A percentile compares a stretch with the other conserved stretches of the same genome.
Conservation (phyloP, 306 rosid species). For the Prunus campanulata region DNA sequence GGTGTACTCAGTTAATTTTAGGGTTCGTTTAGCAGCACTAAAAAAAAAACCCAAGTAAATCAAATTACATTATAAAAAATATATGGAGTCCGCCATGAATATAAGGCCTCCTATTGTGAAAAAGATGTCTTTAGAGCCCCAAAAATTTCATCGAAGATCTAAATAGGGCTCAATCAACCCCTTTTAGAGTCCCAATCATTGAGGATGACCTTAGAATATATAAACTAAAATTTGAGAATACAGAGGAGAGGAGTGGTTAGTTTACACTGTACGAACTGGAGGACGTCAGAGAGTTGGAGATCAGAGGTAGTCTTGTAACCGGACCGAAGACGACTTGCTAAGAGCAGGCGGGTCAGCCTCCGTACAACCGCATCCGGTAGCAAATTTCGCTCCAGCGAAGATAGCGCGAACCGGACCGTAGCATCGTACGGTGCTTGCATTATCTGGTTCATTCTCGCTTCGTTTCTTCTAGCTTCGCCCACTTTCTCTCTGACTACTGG, state of each 20-base stretch:
- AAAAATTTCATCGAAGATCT: too few species aligned
- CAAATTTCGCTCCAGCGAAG: conserved; percentile 61
- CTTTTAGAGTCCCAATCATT: too few species aligned
- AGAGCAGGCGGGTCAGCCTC: conserved; percentile 59
- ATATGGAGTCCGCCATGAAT: too few species aligned
- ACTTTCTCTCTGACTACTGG: neutral
- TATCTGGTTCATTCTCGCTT: conserved; percentile 12
- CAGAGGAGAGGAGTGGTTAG: neutral
- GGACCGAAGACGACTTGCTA: conserved; percentile 78
- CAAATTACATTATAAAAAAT: too few species aligned
- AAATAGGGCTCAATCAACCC: too few species aligned
- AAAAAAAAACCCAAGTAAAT: too few species aligned
- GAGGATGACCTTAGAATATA: too few species aligned
- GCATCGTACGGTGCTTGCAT: conserved; percentile 44
- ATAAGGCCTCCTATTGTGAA: too few species aligned
- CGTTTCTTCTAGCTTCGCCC: neutral
- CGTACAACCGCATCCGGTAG: conserved; percentile 64
- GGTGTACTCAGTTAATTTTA: too few species aligned
- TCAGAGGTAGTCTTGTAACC: conserved; percentile 54
- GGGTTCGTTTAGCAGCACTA: too few species aligned
- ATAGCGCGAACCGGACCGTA: conserved; percentile 46
- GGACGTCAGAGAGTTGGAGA: conserved; percentile 61
- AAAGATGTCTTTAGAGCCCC: too few species aligned
- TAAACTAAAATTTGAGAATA: neutral
- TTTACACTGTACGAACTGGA: conserved; percentile 59